Conservation (phyloP, 2,329 filamentous ascomycete species). For the Penicillium sp. region DNA sequence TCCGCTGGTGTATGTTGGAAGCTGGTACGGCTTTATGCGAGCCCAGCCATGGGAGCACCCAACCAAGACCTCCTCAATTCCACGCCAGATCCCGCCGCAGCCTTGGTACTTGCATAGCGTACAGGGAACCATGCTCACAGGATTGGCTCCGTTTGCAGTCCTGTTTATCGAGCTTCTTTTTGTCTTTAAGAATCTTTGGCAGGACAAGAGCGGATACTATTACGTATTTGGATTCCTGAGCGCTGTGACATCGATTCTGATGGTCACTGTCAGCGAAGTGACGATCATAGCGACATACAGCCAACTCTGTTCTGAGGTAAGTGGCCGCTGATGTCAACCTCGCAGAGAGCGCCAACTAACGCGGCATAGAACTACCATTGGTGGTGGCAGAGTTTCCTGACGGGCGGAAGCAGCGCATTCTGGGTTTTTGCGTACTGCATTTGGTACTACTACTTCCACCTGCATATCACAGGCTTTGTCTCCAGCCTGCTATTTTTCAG, state of each 20-base stretch:
- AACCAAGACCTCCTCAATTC: constrained; percentile 72
- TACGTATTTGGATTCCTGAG: constrained; percentile 88
- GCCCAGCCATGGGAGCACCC: constrained; percentile 78
- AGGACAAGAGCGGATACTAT: constrained; percentile 90
- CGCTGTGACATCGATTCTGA: constrained; percentile 72
- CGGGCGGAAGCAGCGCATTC: constrained; percentile 74
- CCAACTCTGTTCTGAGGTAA: constrained; percentile 76
- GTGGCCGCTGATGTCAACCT: constrained; percentile 19
- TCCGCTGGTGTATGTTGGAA: constrained; percentile 80
- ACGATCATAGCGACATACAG: constrained; percentile 83
- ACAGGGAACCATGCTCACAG: constrained; percentile 71
- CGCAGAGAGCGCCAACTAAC: constrained; percentile 12
- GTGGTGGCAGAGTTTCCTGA: constrained; percentile 89
- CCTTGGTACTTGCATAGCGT: constrained; percentile 73
- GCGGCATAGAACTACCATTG: constrained; percentile 73
- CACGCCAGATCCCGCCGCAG: constrained; percentile 75
- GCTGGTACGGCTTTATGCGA: constrained; percentile 74
- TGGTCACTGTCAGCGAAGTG: constrained; percentile 80
- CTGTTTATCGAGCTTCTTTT: constrained; percentile 88
- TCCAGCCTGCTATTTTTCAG: constrained; percentile 82
- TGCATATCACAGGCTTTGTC: constrained; percentile 80
- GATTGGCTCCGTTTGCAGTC: constrained; percentile 81
- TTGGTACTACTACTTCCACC: constrained; percentile 81
- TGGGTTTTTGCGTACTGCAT: constrained; percentile 85
- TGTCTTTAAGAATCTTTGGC: constrained; percentile 85